phyloP scores from a whole-genome alignment of 164 flowering plant genomes.

The Euptelea pleiosperma region DNA sequence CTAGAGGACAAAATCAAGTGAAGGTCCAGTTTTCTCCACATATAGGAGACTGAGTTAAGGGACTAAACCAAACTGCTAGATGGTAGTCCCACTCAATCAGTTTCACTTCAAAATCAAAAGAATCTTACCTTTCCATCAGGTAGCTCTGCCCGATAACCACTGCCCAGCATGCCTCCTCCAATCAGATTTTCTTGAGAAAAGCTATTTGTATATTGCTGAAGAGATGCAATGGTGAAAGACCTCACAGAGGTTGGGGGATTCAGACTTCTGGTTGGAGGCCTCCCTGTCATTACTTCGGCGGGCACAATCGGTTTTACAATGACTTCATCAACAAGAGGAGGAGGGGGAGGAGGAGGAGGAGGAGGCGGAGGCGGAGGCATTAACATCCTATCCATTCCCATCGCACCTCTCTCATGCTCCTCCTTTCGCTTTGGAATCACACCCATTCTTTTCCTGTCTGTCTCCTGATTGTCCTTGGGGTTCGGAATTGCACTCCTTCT shows the following conservation, averaged over 20 bases:
- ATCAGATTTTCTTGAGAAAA: slow-evolving; percentile 73
- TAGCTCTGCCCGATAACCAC: slow-evolving; percentile 72
- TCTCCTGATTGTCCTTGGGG: slow-evolving; percentile 16
- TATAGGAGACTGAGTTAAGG: neutral
- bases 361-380: slow-evolving; percentile 25
- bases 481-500: slow-evolving; percentile 12
- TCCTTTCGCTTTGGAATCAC: slow-evolving; percentile 17
- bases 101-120: neutral
- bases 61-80: neutral
- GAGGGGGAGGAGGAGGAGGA: slow-evolving; percentile 35
- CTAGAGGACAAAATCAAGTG: neutral
- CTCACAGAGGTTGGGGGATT: slow-evolving; percentile 32
- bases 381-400: slow-evolving; percentile 11
- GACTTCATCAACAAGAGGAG: slow-evolving; percentile 33
- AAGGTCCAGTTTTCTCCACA: neutral
- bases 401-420: slow-evolving; percentile 22
- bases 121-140: slow-evolving; percentile 72
- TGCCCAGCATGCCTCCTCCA: slow-evolving; percentile 74
- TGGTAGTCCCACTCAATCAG: neutral
- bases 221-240: slow-evolving; percentile 60
- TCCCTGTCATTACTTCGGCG: slow-evolving; percentile 14
- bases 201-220: slow-evolving; percentile 79
- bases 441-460: slow-evolving; percentile 21
- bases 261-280: slow-evolving; percentile 18
- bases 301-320: slow-evolving; percentile 33